Base-by-base conservation (phyloP, 1,139 yeast genomes). In the Taiozyma sp. region DNA sequence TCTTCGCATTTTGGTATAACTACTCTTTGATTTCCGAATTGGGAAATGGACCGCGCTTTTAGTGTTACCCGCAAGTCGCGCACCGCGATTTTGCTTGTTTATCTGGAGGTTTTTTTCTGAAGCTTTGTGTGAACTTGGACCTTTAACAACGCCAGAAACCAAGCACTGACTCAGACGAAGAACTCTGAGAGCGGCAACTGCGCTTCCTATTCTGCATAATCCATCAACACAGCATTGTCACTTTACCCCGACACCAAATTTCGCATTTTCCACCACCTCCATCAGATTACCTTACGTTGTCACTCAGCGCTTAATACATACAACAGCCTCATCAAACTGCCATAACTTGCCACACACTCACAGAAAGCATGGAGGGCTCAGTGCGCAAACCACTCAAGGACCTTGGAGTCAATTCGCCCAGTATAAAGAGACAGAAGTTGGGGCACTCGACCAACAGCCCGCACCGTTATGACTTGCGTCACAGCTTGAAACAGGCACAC, bases 401-500 rank as follows among this genome's bases (percentile, higher is more conserved):
- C 35, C 45, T 61, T 29, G 51, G 51, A 19, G 53, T 57, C 37
- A 61, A 61, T 51, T 61, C 64, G 10, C 64, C 64, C n/a, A 57
- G 59, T 30, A 55, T 60, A 42, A 61, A 61, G 53, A 53, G 63
- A 43, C 54, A 49, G 46, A 51, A 51, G 42, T 14, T 49, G n/a
- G 26, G 11, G 10, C 45, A 28, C n/a, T 14, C 47, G 19, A 28
- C 42, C n/a, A 37, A 37, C 24, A 37, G 22, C 24, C 22, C 41
- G 9, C 41, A 37, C 5, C 29, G 21, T 21, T 43, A 45, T 34
- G 48, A 46, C 26, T 47, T 34, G 26, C 35, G 34, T 9, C 50
- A 34, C 21, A 42, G 47, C 6, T 37, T 39, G 29, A 46, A 32
- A 28, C 42, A 41, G 16, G 40, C n/a, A 6, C 45, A 29, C 24